These are phyloP conservation scores for Boletus huronensis DNA, from an alignment of 768 basidiomycete genomes.

Conservation along the genomic window DNA sequence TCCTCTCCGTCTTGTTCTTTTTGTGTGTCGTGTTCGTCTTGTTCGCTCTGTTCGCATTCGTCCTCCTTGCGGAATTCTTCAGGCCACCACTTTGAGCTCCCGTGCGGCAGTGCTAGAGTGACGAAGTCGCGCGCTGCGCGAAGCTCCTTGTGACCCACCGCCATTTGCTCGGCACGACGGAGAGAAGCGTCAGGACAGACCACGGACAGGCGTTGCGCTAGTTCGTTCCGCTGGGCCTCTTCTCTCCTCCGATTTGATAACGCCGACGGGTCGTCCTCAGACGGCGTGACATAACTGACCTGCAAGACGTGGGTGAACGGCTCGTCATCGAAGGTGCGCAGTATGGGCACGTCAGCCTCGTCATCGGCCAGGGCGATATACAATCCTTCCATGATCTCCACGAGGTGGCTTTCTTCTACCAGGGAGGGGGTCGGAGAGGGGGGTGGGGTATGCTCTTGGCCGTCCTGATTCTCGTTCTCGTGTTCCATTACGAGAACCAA, in stretches of 20 bases:
- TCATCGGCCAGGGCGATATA: conserved; percentile 22
- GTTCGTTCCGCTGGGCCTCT: neutral
- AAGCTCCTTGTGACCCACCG: conserved; percentile 35
- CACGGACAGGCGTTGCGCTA: neutral
- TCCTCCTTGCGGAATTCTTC: neutral
- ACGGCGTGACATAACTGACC: neutral
- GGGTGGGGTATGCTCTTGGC: neutral
- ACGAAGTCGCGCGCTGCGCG: conserved; percentile 43
- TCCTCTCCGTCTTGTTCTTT: neutral
- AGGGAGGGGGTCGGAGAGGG: neutral
- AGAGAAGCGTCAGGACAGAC: neutral
- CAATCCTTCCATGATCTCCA: conserved; percentile 8
- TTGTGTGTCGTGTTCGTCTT: too few relatives aligned
- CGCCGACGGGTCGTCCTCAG: neutral
- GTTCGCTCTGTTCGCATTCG: too few relatives aligned
- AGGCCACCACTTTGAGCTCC: neutral
- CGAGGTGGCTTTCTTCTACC: conserved; percentile 3
- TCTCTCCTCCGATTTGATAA: neutral
- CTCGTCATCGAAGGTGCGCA: conserved; percentile 10
- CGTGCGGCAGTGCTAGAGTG: conserved; percentile 37
- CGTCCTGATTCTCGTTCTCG: neutral
- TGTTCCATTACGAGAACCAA: conserved; percentile 7
- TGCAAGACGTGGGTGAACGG: conserved; percentile 23
- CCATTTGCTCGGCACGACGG: conserved; percentile 3
- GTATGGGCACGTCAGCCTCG: conserved; percentile 1